Base-by-base conservation (phyloP, 192 early-diverging fungal genomes). In the Rhizophagus prolifer region DNA sequence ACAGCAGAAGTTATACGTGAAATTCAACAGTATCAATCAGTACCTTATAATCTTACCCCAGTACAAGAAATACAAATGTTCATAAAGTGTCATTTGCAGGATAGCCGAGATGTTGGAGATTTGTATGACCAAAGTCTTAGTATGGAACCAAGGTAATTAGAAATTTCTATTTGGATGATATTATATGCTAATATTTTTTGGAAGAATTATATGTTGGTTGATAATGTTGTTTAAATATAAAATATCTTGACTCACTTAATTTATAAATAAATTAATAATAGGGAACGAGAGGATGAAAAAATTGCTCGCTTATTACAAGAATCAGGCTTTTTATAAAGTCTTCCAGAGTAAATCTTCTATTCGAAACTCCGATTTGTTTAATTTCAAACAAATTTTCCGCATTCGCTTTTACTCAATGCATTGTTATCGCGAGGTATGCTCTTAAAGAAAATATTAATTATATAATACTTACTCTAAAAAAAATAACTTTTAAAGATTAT, bases 1-100 rank as follows among this genome's bases (percentile, higher is more conserved):
- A 95, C 93, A 9, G 95, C 95, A 3, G 93, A 95, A 76, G 93
- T 96, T 19, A 92, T 98, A 82, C 90, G 93, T 21, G 95, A 97
- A 72, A 90, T 96, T 70, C 94, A 96, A 80, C 93, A 95, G 81
- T 98, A 94, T 81, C 95, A 97, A 84, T 89, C 91, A n/a, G 88
- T 88, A 9, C 90, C 92, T 19, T 98, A 96, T 80, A 86, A 87
- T 72, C 81, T 97, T 44, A 92, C 85, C 8, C 62, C 85, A 1
- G 95, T 98, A 4, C 88, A 90, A 6, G 96, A 98, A 85, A 88
- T 98, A 61, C 95, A 98, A 83, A 79, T 86, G 54, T 97, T 91
- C 79, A 90, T 94, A 54, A 82, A 85, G 60, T 85, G 85, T 47
- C 87, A 89, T 66, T 82, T 96, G 28, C 87, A 90, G 70, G 89